phyloP scores from a whole-genome alignment of 2,329 filamentous ascomycete genomes.

The Penicillium sp. region DNA sequence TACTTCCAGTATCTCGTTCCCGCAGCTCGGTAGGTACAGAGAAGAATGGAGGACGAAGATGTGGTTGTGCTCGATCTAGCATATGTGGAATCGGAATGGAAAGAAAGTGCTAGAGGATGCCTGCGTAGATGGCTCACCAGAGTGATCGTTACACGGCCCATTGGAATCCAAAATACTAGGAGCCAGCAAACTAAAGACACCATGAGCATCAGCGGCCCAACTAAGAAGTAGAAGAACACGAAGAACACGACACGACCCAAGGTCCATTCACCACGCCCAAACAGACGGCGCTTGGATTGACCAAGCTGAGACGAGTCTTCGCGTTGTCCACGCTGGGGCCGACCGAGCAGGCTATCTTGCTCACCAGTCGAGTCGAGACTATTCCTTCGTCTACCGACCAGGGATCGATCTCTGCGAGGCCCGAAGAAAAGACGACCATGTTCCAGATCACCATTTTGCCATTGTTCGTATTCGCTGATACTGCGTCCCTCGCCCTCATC shows the following conservation, averaged over 20 bases:
- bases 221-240: slow-evolving; percentile 88
- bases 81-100: slow-evolving; percentile 80
- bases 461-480: slow-evolving; percentile 98
- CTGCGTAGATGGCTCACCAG: slow-evolving; percentile 88
- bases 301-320: slow-evolving; percentile 43
- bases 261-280: slow-evolving; percentile 95
- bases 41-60: slow-evolving; percentile 78
- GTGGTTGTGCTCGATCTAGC: slow-evolving; percentile 68
- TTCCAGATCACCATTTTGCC: slow-evolving; percentile 96
- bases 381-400: slow-evolving; percentile 80
- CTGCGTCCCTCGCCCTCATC: slow-evolving; percentile 94
- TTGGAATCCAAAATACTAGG: slow-evolving; percentile 94
- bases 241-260: slow-evolving; percentile 94
- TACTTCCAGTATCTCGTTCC: slow-evolving; percentile 99
- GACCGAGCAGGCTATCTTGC: slow-evolving; percentile 82
- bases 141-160: slow-evolving; percentile 91
- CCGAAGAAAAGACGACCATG: slow-evolving; percentile 96
- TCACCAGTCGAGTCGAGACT: slow-evolving; percentile 88
- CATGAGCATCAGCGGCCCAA: slow-evolving; percentile 80
- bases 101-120: slow-evolving; percentile 88
- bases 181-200: slow-evolving; percentile 93
- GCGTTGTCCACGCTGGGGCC: slow-evolving; percentile 54
- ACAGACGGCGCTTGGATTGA: slow-evolving; percentile 75
- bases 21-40: slow-evolving; percentile 96
- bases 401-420: slow-evolving; percentile 70